Conservation (phyloP, 345 rosid genomes). For the Anastatica hierochuntica region DNA sequence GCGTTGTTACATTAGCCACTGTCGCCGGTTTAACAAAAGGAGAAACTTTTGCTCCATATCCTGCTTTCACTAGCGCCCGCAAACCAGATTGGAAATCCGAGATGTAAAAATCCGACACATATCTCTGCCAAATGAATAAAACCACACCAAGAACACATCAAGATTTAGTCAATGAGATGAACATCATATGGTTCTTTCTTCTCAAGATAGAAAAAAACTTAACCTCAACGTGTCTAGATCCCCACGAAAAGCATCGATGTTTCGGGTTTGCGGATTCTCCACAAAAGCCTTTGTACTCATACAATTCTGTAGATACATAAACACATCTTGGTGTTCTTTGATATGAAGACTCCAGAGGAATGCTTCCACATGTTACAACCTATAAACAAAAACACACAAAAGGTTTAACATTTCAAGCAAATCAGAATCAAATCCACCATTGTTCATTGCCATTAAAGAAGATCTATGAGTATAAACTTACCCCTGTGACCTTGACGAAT, state of each 20-base stretch:
- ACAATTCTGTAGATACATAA: constrained; percentile 70
- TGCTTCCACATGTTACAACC: constrained; percentile 96
- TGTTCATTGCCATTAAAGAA: too few species aligned
- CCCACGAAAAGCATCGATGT: constrained; percentile 87
- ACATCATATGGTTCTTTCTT: not conserved
- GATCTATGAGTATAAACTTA: constrained; percentile 11
- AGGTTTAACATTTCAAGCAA: not conserved
- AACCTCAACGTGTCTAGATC: constrained; percentile 77
- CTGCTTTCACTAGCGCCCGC: constrained; percentile 86
- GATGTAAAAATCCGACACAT: constrained; percentile 81
- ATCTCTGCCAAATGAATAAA: constrained; percentile 42
- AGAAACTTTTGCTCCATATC: constrained; percentile 84
- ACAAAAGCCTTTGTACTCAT: constrained; percentile 63
- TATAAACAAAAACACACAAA: constrained; percentile 16
- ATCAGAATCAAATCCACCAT: too few species aligned
- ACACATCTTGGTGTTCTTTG: constrained; percentile 74
- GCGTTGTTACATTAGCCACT: constrained; percentile 51
- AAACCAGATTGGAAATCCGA: constrained; percentile 92
- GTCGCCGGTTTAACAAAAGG: constrained; percentile 63
- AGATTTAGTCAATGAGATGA: not conserved
- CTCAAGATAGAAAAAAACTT: not conserved
- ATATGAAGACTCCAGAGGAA: constrained; percentile 82
- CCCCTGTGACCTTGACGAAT: constrained; percentile 90
- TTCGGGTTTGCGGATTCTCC: constrained; percentile 63
- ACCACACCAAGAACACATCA: constrained; percentile 1